phyloP scores from a whole-genome alignment of 176 grass and related monocot genomes.

The Thalia dealbata region DNA sequence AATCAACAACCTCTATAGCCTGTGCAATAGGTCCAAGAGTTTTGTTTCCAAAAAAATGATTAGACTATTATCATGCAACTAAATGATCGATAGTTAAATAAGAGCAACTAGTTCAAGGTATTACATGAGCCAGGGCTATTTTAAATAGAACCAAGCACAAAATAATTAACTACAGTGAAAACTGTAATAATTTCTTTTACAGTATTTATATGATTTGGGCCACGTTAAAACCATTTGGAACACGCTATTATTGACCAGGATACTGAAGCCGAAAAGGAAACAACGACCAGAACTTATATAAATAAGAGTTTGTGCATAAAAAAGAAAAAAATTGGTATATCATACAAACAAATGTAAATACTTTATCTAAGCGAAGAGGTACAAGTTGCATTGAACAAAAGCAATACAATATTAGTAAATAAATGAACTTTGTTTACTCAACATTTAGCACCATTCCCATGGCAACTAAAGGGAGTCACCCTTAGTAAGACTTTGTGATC shows the following conservation, averaged over 20 bases:
- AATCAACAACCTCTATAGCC: slow-evolving; percentile 90
- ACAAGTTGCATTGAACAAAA: background rate
- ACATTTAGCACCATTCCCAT: background rate
- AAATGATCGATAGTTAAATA: background rate
- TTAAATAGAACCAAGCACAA: background rate
- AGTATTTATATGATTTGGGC: background rate
- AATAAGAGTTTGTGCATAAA: too few species aligned
- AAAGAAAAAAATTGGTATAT: background rate
- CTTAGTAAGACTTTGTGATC: too few species aligned
- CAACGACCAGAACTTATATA: too few species aligned
- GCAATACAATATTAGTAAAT: background rate
- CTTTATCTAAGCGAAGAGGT: background rate
- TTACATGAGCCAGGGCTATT: background rate
- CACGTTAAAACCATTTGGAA: too few species aligned
- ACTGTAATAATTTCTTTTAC: background rate
- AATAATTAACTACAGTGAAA: background rate
- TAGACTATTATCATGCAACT: background rate
- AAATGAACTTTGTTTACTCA: background rate
- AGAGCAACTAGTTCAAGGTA: background rate
- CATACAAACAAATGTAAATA: background rate
- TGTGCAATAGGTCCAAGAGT: slow-evolving; percentile 8
- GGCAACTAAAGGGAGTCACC: background rate
- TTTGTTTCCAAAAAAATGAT: background rate
- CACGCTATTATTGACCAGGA: too few species aligned
- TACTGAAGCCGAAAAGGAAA: too few species aligned